Percentiles rank a stretch among this genome's conserved stretches.
Evolutionary conservation across 1,284 basidiomycete species (phyloP).

Genomic region (Sanguinoderma infundibulare): DNA sequence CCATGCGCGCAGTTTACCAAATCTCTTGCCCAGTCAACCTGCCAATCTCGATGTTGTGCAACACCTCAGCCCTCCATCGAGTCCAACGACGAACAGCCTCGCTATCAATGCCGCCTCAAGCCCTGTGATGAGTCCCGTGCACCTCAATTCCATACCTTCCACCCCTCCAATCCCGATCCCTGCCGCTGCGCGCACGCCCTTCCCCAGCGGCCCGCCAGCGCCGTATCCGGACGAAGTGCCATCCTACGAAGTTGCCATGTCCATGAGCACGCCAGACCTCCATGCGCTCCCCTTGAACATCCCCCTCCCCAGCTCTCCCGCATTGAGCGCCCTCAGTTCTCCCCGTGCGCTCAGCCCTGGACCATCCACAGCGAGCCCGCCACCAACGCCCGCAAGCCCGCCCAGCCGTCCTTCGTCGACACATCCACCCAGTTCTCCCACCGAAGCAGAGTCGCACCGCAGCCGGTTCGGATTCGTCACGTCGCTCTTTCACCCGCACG

Average conservation of each 20-base stretch:
- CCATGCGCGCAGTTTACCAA: not conserved
- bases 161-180: constrained; percentile 8
- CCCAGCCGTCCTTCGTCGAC: constrained; percentile 8
- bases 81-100: not conserved
- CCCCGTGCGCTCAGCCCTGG: constrained; percentile 4
- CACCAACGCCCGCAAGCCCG: constrained; percentile 6
- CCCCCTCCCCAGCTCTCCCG: constrained; percentile 11
- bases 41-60: not conserved
- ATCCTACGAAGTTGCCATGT: constrained; percentile 22
- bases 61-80: not conserved
- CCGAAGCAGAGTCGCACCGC: constrained; percentile 19
- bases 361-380: constrained; percentile 2
- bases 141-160: not conserved
- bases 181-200: not conserved
- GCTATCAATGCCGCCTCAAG: not conserved
- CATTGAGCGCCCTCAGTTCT: not conserved
- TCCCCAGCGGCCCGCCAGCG: not conserved
- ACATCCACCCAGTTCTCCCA: constrained; percentile 1
- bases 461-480: constrained; percentile 22
- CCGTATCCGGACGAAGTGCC: constrained; percentile 17
- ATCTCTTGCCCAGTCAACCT: not conserved
- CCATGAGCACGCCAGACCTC: constrained; percentile 21
- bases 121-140: not conserved
- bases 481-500: constrained; percentile 16
- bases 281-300: constrained; percentile 1